Evolutionary conservation across 257 asterid species (phyloP), one percentile per base, ranked within the genome.

Genomic region (Leonotis leonurus): DNA sequence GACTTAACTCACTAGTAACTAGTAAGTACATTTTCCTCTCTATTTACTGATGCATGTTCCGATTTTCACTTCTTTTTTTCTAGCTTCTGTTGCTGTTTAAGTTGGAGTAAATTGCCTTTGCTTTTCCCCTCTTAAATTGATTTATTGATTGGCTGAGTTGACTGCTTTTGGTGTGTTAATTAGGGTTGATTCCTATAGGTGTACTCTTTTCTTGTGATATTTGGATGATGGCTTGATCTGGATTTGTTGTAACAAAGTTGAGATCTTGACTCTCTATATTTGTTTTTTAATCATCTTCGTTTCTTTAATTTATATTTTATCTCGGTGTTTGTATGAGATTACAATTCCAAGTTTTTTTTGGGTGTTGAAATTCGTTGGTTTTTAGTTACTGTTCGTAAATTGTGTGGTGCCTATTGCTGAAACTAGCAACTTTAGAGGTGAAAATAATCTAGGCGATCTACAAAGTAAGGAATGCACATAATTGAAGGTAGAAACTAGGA

Each of bases 251-350:
- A 7, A 29, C 13, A 32, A 51, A 43, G 64, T 50, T 65, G 60
- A 60, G 77, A 72, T 60, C 77, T 72, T 53, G 69, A 35, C 51
- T 54, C 48, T 11, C 12, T 36, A 4, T 14, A 29, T 62, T 44
- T 53, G 8, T 32, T 32, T 32, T 2, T 7, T 32, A 0, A 6
- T 32, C 11, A 2, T 33, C 7, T 2, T 30, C 2, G 5, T 30
- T 30, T 30, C 35, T 54, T 46, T 17, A 2, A 20, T 14, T 4
- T 3, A 11, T 35, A 36, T 21, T 33, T 43, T 25, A 36, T 64
- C 59, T 45, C 16, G 2, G 21, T 11, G 46, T 54, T 33, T 54
- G 4, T 37, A 48, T 5, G 43, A 20, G 39, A 44, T 20, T 22
- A 14, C n/a, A 41, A 41, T 41, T 14, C 14, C 22, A 40, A n/a